Base-by-base conservation (phyloP, 2,329 filamentous ascomycete species). In the Neonectria punicea region DNA sequence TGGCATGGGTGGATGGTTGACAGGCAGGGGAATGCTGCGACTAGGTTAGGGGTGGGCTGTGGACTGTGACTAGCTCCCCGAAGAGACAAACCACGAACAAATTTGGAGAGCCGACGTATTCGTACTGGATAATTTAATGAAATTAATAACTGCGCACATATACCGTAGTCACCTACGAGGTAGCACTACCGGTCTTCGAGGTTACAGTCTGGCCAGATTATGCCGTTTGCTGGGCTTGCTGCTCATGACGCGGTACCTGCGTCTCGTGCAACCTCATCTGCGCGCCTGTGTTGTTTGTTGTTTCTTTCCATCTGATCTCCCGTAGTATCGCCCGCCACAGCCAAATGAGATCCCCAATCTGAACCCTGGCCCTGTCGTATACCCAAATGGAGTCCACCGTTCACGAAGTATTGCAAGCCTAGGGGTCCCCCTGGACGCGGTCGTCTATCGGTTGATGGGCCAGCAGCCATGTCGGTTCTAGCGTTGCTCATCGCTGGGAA, bases 401-500 rank as follows among this genome's bases (percentile, higher is more conserved):
- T 46, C n/a, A 32, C 25, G 47, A 50, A 32, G 30, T 50, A 50
- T 32, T 50, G 41, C 16, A 25, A 25, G 36, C 14, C 14, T 18
- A 13, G 51, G 51, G 51, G 34, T 5, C 25, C 25, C 25, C 49
- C 13, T 34, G 49, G n/a, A 50, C 51, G 53, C 53, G 50, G 68
- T 71, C 44, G 68, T 69, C 61, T 67, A 70, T 53, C 43, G 41
- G 49, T 70, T 70, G 68, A 58, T 67, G 66, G 66, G 57, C 65
- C 65, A 67, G 63, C 49, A 49, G 51, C 51, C 58, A 65, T 57
- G 62, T n/a, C 30, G 5, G 49, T 34, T 34, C 18, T 51, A 51
- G 49, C 49, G 49, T 20, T 51, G 49, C 10, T 43, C 39, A 20
- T 39, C 16, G 39, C 8, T 11, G 39, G 39, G 16, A n/a, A 51